Conservation (phyloP, 2,329 filamentous ascomycete genomes). For the Aspergillus pseudoviridinutans region DNA sequence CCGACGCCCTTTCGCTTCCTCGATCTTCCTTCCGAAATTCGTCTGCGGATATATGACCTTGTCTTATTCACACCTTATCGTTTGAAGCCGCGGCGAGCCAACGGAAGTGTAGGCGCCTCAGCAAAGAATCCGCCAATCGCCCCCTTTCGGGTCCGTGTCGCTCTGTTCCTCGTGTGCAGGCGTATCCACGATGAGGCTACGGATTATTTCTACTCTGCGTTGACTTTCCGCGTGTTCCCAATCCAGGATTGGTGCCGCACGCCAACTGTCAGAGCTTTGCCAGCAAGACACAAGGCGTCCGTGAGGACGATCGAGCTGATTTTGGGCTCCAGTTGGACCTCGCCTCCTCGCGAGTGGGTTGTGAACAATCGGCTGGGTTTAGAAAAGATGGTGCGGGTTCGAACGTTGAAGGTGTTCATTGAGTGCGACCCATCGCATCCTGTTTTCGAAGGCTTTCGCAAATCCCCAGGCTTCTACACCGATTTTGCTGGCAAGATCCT, state of each 20-base stretch:
- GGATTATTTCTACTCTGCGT: slow-evolving; percentile 48
- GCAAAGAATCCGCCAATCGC: slow-evolving; percentile 33
- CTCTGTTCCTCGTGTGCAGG: slow-evolving; percentile 38
- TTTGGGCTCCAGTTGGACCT: slow-evolving; percentile 57
- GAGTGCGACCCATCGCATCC: slow-evolving; percentile 53
- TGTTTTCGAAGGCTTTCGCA: slow-evolving; percentile 55
- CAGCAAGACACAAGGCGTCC: slow-evolving; percentile 48
- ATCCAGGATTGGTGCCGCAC: slow-evolving; percentile 46
- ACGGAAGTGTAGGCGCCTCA: slow-evolving; percentile 34
- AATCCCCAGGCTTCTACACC: slow-evolving; percentile 55
- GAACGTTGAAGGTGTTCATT: slow-evolving; percentile 54
- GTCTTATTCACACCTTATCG: slow-evolving; percentile 38
- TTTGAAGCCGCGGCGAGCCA: slow-evolving; percentile 22
- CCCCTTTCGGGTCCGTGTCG: slow-evolving; percentile 32
- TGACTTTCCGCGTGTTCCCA: slow-evolving; percentile 52
- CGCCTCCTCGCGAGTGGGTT: slow-evolving; percentile 53
- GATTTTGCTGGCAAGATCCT: slow-evolving; percentile 52
- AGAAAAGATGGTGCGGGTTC: slow-evolving; percentile 44
- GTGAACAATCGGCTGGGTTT: slow-evolving; percentile 49
- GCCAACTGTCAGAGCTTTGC: slow-evolving; percentile 47
- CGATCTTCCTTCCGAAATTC: slow-evolving; percentile 51
- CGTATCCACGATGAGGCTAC: slow-evolving; percentile 50
- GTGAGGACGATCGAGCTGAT: slow-evolving; percentile 54
- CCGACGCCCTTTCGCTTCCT: slow-evolving; percentile 47
- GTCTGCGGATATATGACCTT: slow-evolving; percentile 47